A percentile compares a stretch with the other conserved stretches of the same genome.
These are phyloP conservation scores for Dactylonectria estremocensis DNA, from an alignment of 2,329 filamentous ascomycete genomes.

Conservation along the genomic window DNA sequence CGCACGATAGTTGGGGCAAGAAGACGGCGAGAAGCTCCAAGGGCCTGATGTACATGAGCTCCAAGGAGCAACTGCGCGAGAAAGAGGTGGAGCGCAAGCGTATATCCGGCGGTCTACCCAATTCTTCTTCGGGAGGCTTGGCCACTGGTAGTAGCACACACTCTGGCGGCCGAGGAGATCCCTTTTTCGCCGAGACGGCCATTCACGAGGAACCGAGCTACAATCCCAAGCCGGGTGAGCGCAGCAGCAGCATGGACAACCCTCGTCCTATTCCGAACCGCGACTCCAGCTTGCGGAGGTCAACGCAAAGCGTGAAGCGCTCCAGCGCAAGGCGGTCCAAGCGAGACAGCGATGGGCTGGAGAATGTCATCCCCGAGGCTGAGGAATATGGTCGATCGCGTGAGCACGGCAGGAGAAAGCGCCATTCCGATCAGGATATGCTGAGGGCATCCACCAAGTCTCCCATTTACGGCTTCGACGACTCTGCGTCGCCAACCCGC, in stretches of 20 bases:
- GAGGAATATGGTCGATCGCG: slow-evolving; percentile 52
- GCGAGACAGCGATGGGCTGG: slow-evolving; percentile 59
- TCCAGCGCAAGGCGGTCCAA: slow-evolving; percentile 67
- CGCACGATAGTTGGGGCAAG: slow-evolving; percentile 75
- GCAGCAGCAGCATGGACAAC: slow-evolving; percentile 48
- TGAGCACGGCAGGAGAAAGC: slow-evolving; percentile 39
- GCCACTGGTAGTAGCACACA: slow-evolving; percentile 57
- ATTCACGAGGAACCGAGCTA: slow-evolving; percentile 69
- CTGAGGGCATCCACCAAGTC: slow-evolving; percentile 29
- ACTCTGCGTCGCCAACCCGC: slow-evolving; percentile 39
- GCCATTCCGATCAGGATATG: slow-evolving; percentile 25
- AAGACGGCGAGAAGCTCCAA: slow-evolving; percentile 68
- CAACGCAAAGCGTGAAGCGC: slow-evolving; percentile 67
- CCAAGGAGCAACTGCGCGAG: slow-evolving; percentile 76
- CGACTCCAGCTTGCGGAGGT: slow-evolving; percentile 78
- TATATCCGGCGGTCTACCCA: slow-evolving; percentile 45
- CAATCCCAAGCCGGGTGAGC: slow-evolving; percentile 44
- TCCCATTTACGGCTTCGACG: slow-evolving; percentile 42
- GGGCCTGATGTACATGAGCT: slow-evolving; percentile 81
- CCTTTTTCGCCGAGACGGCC: slow-evolving; percentile 66
- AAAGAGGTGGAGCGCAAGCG: slow-evolving; percentile 75
- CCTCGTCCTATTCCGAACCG: slow-evolving; percentile 74
- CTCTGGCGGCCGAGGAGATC: slow-evolving; percentile 59
- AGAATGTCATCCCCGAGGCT: slow-evolving; percentile 61
- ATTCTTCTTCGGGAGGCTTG: slow-evolving; percentile 51